Evolutionary conservation across 371 early-diverging fungal species (phyloP), one percentile per base, ranked within the genome.

Genomic region (Capillidium rhysosporum): DNA sequence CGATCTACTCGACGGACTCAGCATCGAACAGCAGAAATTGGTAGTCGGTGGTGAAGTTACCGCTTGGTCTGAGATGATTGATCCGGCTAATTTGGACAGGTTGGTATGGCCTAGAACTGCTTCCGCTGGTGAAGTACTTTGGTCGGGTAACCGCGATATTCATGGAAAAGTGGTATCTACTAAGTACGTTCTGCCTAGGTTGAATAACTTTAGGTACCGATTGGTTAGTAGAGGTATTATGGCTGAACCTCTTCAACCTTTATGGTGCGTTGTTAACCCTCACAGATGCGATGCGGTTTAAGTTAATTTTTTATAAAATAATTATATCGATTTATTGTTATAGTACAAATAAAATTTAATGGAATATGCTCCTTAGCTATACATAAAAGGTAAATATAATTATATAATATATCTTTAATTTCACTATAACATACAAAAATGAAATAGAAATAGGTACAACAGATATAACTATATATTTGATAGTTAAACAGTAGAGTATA

Each of bases 51-150:
- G 67, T 8, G 79, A 79, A 53, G 82, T 71, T 20, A 73, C 79
- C 20, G 46, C 80, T 29, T 87, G 86, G 88, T 66, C 78, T 8
- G 85, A 87, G 61, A 82, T 83, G 62, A 54, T 68, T 4, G 88
- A 86, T 59, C 59, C 62, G 26, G 64, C 66, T 2, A 69, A 70
- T 40, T 58, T 85, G 16, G 84, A 84, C 62, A 47, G 48, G 24
- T 64, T 71, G 26, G 61, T 83, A 39, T 87, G 86, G 84, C 84
- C 84, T 31, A 79, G 84, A 40, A 59, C 77, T 45, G 66, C 79
- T 20, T 80, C 84, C 21, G 72, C 77, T 44, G 76, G 82, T 18
- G 87, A 84, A 65, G 59, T 77, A 26, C 69, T 75, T 39, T 86
- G 87, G 87, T 76, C 81, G 8, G 85, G 83, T 23, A 71, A 70